A percentile compares a stretch with the other conserved stretches of the same genome.
phyloP scores from a whole-genome alignment of 768 basidiomycete genomes.

The Calocera cornea region DNA sequence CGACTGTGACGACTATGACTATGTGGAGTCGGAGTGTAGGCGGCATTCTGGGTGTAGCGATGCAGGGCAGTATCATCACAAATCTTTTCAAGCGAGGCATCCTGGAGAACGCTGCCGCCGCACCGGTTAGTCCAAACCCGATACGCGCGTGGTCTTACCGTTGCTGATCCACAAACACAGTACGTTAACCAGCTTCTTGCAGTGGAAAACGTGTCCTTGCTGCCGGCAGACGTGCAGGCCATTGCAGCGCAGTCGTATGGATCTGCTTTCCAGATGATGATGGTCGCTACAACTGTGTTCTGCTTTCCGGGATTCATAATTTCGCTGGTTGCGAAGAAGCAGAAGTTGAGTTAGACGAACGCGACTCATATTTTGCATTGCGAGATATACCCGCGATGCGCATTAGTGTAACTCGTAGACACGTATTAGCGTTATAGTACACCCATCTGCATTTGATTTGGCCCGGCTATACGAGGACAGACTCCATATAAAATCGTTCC shows the following conservation, averaged over 20 bases:
- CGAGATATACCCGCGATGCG: too few species aligned
- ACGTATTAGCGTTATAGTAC: too few species aligned
- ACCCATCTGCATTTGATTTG: too few species aligned
- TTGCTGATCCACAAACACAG: not conserved
- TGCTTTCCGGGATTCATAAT: not conserved
- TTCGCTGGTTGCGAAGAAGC: not conserved
- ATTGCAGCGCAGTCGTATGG: not conserved
- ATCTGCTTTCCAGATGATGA: not conserved
- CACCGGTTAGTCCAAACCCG: not conserved
- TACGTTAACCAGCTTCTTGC: not conserved
- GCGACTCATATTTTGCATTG: too few species aligned
- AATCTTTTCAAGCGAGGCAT: not conserved
- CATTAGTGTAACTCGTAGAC: too few species aligned
- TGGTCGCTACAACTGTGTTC: not conserved
- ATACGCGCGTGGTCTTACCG: not conserved
- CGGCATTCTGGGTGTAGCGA: not conserved
- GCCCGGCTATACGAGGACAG: too few species aligned
- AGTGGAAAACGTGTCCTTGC: not conserved
- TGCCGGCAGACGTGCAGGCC: not conserved
- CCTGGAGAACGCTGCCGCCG: not conserved
- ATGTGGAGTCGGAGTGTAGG: not conserved
- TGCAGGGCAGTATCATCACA: slow-evolving; percentile 1
- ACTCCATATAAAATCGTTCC: too few species aligned
- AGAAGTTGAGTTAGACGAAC: not conserved
- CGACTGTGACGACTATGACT: not conserved